Evolutionary conservation across 2,329 filamentous ascomycete genomes (phyloP).

Genomic region (Curvularia lunata): DNA sequence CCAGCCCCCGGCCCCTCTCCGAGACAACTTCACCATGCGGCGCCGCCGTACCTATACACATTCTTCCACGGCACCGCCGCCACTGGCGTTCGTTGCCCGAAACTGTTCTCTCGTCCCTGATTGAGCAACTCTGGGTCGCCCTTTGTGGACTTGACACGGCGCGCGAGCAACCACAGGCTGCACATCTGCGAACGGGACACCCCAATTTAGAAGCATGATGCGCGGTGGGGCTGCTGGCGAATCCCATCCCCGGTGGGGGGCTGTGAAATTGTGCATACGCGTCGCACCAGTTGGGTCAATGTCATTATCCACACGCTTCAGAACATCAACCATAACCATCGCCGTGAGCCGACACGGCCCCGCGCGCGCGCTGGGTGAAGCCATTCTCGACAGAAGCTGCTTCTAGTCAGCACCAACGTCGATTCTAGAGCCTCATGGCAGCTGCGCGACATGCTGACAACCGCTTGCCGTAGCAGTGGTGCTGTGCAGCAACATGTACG

Average conservation of each 20-base stretch:
- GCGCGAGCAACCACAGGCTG: slow-evolving; percentile 8
- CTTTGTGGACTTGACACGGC: slow-evolving; percentile 1
- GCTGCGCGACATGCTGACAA: slow-evolving; percentile 2
- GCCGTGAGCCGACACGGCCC: neutral
- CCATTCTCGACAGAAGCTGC: neutral
- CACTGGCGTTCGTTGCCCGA: neutral
- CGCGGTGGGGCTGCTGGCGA: slow-evolving; percentile 21
- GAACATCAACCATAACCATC: neutral
- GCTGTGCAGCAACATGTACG: too few species aligned
- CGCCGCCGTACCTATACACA: slow-evolving; percentile 5
- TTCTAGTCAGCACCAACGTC: neutral
- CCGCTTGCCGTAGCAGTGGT: neutral
- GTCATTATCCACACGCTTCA: neutral
- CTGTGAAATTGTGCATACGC: slow-evolving; percentile 28
- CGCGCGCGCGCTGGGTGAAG: neutral
- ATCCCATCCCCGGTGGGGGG: slow-evolving; percentile 16
- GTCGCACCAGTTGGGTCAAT: slow-evolving; percentile 11
- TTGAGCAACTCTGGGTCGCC: neutral
- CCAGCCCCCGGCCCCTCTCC: slow-evolving; percentile 18
- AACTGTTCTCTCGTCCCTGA: neutral
- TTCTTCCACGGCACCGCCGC: neutral
- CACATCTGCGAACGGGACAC: slow-evolving; percentile 13
- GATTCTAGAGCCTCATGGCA: neutral
- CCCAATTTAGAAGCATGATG: slow-evolving; percentile 26
- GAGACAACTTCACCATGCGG: slow-evolving; percentile 12